Base-by-base conservation (phyloP, 179 eudicot genomes). In the Camellia oleifera region DNA sequence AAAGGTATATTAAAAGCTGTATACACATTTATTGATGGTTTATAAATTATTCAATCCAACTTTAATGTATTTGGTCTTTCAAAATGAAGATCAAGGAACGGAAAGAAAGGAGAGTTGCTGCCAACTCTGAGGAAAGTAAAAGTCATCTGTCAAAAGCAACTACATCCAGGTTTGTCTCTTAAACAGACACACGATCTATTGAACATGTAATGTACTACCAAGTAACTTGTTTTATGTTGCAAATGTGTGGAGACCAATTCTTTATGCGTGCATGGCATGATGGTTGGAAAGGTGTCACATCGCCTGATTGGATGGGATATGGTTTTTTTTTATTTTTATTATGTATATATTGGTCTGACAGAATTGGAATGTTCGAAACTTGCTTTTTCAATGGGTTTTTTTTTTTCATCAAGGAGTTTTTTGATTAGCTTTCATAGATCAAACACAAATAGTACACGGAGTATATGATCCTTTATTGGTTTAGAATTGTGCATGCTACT, bases 141-240 rank as follows among this genome's bases (percentile, higher is more conserved):
- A 94, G 98, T 65, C 85, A 80, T 48, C 76, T 72, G 56, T 92
- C 99, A 26, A 92, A 89, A 83, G 98, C 97, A 80, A 92, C 98
- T 80, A 96, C 97, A 54, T 89, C 95, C 73, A 91, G 97, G 98
- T 90, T 69, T 32, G 78, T 76, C 1, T 60, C 53, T 74, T 72
- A 3, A 58, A 44, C 32, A 2, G 76, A 26, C 74, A 44, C 53
- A 6, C 40, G 0, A 18, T 18, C 17, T 52, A 71, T 7, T 71
- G 75, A 50, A 71, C 54, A 20, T 52, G 11, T 72, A 53, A 52
- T 1, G 4, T 54, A 0, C 12, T 72, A 14, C 62, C 61, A 53
- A 20, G 60, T 20, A 53, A 42, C 44, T 53, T 72, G 14, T 70
- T 6, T 53, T 52, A n/a, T 53, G 18, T 53, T 53, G 45, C 61